Conservation (phyloP, 306 rosid genomes). For the Quercus rubra region DNA sequence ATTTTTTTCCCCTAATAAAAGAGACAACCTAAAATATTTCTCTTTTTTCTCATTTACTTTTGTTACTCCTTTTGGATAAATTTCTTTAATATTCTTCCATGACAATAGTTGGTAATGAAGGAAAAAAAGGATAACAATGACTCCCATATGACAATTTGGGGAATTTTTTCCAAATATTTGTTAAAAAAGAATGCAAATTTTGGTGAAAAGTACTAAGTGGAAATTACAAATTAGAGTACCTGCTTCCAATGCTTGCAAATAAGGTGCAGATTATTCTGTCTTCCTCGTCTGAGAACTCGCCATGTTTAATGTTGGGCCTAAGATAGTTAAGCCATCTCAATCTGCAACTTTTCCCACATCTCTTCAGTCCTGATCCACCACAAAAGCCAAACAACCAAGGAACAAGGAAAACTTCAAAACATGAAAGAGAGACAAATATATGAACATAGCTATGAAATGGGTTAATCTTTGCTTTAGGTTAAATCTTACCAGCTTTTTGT, state of each 20-base stretch:
- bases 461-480: not conserved
- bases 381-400: not conserved
- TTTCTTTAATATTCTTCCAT: constrained; percentile 8
- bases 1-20: not conserved
- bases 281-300: constrained; percentile 91
- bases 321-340: constrained; percentile 96
- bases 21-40: not conserved
- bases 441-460: not conserved
- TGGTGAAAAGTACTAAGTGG: not conserved
- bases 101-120: constrained; percentile 4
- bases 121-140: not conserved
- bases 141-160: constrained; percentile 10
- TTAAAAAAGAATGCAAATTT: constrained; percentile 10
- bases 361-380: constrained; percentile 62
- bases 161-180: constrained; percentile 6
- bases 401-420: not conserved
- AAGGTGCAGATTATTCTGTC: constrained; percentile 83
- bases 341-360: constrained; percentile 97
- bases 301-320: constrained; percentile 90
- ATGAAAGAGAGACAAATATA: not conserved
- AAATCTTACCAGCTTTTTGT: constrained; percentile 74
- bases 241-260: constrained; percentile 85
- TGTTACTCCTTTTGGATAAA: constrained; percentile 25
- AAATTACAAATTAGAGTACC: constrained; percentile 34
- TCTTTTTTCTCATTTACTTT: not conserved